Evolutionary conservation across 2,329 filamentous ascomycete species (phyloP), one percentile per base, ranked within the genome.

Genomic region (Hypoxylon sp.): DNA sequence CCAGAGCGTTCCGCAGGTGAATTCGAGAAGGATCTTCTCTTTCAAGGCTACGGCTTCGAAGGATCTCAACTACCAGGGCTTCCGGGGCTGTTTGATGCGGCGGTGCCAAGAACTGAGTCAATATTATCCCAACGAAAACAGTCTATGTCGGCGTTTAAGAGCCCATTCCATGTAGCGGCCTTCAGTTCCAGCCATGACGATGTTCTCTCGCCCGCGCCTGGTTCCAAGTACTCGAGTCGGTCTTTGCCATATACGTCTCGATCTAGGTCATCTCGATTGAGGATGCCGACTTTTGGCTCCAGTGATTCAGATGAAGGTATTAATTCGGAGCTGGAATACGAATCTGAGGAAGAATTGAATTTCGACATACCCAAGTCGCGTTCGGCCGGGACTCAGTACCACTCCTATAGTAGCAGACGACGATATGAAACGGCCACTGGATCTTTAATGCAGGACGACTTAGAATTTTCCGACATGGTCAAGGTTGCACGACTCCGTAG

Each of bases 1-100:
- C 62, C 72, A 28, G 69, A 63, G 5, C 65, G 60, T 51, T 59
- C 70, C 14, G 62, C 65, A 1, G 56, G 69, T 11, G 74, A 75
- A 50, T 73, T 72, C 41, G 75, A 76, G 50, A 72, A 70, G 53
- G 74, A 76, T 45, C 73, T 76, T 25, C 63, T 76, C 30, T 77
- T 77, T 28, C 59, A 70, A 21, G 73, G 69, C 36, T 76, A 73
- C 45, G 72, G 72, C 1, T 36, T 67, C 4, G 59, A 65, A 38
- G 73, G 72, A 9, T 61, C 62, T 25, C 74, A 75, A 51, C 46
- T 72, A 19, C 72, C 74, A 9, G 74, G 74, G n/a, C 73, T 77
- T 32, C 68, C 72, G 5, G 71, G 69, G 0, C 21, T 72, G 5
- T 74, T 75, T 48, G 73, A 74, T n/a, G 34, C 57, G 3, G 48